These are phyloP conservation scores for Volvox reticuliferus DNA, from an alignment of 139 green algal species.

Conservation along the genomic window DNA sequence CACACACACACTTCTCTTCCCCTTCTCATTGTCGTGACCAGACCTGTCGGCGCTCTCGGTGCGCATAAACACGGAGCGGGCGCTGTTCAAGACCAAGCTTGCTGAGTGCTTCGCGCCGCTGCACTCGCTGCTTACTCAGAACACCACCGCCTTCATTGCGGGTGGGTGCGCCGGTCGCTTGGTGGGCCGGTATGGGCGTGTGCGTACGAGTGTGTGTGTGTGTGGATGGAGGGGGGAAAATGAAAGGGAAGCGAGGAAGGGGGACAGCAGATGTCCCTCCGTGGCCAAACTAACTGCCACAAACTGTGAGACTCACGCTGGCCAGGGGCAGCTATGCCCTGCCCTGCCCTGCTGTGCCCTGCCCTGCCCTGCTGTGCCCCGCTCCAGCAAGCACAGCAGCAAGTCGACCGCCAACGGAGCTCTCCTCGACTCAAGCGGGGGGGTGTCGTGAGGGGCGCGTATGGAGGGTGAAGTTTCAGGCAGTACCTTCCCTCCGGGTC, in stretches of 20 bases:
- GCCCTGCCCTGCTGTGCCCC: too few species aligned
- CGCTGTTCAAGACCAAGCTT: constrained; percentile 63
- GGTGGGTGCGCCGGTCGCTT: not conserved
- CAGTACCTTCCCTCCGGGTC: too few species aligned
- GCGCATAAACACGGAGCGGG: constrained; percentile 64
- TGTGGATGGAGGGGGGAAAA: not conserved
- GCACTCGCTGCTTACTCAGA: constrained; percentile 51
- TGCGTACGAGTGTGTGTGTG: not conserved
- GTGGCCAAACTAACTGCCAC: too few species aligned
- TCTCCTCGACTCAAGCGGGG: too few species aligned
- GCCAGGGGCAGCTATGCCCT: too few species aligned
- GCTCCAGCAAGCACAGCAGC: too few species aligned
- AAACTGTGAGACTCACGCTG: too few species aligned
- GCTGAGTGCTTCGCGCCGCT: constrained; percentile 63
- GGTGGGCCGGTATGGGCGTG: not conserved
- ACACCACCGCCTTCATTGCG: constrained; percentile 41
- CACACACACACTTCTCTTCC: too few species aligned
- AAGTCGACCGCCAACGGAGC: too few species aligned
- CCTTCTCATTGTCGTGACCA: not conserved
- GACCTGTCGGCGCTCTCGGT: constrained; percentile 44
- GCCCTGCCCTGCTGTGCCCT: too few species aligned
- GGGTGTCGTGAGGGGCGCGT: too few species aligned
- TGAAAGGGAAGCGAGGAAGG: not conserved
- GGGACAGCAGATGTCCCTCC: not conserved
- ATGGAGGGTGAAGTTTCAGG: too few species aligned